Percentiles rank a stretch among this genome's conserved stretches.
Conservation (phyloP, 306 rosid species). For the Betula pendula region DNA sequence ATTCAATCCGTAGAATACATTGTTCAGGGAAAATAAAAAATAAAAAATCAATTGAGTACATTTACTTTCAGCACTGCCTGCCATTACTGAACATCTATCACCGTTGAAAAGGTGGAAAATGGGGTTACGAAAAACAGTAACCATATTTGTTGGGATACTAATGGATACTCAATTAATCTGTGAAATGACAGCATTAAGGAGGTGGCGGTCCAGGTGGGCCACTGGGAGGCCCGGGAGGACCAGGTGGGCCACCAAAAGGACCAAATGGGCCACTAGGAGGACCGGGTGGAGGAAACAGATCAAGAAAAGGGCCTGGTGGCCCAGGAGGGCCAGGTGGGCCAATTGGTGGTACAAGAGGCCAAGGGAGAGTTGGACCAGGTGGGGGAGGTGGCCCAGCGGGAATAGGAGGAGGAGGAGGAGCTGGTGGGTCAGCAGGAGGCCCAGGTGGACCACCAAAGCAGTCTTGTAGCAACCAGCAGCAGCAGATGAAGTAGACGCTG, state of each 20-base stretch:
- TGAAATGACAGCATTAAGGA: background rate
- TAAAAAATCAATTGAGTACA: background rate
- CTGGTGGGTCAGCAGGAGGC: conserved; percentile 20
- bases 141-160: background rate
- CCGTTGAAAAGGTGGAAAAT: background rate
- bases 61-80: background rate
- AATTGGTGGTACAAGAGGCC: background rate
- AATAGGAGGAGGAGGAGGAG: background rate
- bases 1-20: no score
- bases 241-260: background rate
- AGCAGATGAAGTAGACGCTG: conserved; percentile 39
- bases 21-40: no score
- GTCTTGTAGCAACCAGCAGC: conserved; percentile 49
- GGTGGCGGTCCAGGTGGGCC: conserved; percentile 20
- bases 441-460: conserved; percentile 43
- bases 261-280: background rate
- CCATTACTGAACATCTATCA: background rate
- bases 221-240: conserved; percentile 11
- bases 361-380: background rate
- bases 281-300: background rate
- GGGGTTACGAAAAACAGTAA: background rate
- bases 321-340: conserved; percentile 13
- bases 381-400: conserved; percentile 10
- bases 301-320: background rate
- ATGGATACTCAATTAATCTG: background rate